phyloP scores from a whole-genome alignment of 1,284 basidiomycete species.

The Rhodotorula sp. region DNA sequence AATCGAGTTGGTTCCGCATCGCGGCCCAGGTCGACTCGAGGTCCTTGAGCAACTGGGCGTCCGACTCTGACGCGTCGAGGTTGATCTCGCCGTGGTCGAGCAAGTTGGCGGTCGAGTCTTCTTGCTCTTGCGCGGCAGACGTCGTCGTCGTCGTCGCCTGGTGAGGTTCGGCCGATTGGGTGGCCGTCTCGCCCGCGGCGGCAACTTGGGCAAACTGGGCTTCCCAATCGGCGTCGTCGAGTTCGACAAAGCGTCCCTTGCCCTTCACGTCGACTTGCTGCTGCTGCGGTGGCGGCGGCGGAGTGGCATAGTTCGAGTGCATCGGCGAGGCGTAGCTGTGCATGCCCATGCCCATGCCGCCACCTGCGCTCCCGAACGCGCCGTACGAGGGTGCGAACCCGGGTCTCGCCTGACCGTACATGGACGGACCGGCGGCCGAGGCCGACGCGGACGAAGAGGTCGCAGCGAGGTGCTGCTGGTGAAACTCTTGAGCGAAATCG shows the following conservation, averaged over 20 bases:
- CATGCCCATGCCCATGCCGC: slow-evolving; percentile 4
- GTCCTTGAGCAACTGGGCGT: slow-evolving; percentile 50
- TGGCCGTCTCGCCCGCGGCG: slow-evolving; percentile 50
- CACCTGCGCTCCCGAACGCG: slow-evolving; percentile 15
- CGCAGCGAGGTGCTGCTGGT: background rate
- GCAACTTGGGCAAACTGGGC: slow-evolving; percentile 80
- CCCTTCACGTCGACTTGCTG: slow-evolving; percentile 18
- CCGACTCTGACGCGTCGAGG: slow-evolving; percentile 48
- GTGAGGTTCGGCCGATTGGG: background rate
- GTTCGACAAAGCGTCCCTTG: slow-evolving; percentile 45
- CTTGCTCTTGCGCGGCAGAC: slow-evolving; percentile 54
- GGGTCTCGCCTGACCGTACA: slow-evolving; percentile 12
- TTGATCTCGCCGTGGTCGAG: slow-evolving; percentile 53
- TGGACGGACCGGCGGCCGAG: slow-evolving; percentile 1
- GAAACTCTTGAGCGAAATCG: slow-evolving; percentile 30
- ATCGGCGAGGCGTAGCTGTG: slow-evolving; percentile 6
- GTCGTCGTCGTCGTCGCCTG: slow-evolving; percentile 52
- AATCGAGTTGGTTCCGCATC: slow-evolving; percentile 40
- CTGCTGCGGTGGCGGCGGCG: background rate
- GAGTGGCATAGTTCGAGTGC: slow-evolving; percentile 2
- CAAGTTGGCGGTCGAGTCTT: slow-evolving; percentile 49
- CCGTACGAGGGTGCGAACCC: slow-evolving; percentile 38
- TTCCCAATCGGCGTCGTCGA: slow-evolving; percentile 63
- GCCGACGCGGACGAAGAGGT: slow-evolving; percentile 6
- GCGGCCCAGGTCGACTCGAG: slow-evolving; percentile 44